Base-by-base conservation (phyloP, 257 asterid species). In the Striga asiatica region DNA sequence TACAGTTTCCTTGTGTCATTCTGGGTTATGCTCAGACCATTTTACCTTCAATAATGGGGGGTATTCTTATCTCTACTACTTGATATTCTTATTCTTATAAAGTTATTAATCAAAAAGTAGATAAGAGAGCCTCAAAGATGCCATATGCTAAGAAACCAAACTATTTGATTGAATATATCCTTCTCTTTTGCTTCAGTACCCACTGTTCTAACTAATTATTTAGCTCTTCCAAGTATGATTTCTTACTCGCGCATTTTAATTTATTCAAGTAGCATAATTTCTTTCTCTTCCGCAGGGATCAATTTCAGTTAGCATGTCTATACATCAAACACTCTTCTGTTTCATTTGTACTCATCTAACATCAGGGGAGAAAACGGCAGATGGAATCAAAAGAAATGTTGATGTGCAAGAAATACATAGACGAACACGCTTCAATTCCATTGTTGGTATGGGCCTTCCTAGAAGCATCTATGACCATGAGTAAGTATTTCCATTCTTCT, bases 271-370 rank as follows among this genome's bases (percentile, higher is more conserved):
- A 45, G 39, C 65, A 37, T 34, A 12, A 53, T 29, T 41, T 27
- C 9, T 63, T 16, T 6, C 34, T 48, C 16, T 23, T 49, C 63
- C 67, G 41, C 80, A 92, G 99, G 99, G 99, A 76, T 80, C 99
- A 13, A 56, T 92, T 72, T 76, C 99, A 50, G 94, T 92, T 61
- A 88, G 99, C 67, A 81, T 92, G 97, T 84, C 99, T 23, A 62
- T 92, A 64, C 78, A 92, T 80, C 99, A 92, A 79, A 88, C 99
- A 2, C 76, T 82, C 74, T 80, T 79, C 77, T 92, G 99, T 67
- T 81, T 92, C 53, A 29, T 92, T 8, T 92, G 99, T 56, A 54
- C 78, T 50, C 99, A 92, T 74, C 79, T 88, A 50, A 79, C 97
- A 11, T 74, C 99, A 18, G 99, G 99, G 42, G 99, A 84, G 78